phyloP scores from a whole-genome alignment of 352 stramenopile genomes.

The Phytophthora niederhauseri region DNA sequence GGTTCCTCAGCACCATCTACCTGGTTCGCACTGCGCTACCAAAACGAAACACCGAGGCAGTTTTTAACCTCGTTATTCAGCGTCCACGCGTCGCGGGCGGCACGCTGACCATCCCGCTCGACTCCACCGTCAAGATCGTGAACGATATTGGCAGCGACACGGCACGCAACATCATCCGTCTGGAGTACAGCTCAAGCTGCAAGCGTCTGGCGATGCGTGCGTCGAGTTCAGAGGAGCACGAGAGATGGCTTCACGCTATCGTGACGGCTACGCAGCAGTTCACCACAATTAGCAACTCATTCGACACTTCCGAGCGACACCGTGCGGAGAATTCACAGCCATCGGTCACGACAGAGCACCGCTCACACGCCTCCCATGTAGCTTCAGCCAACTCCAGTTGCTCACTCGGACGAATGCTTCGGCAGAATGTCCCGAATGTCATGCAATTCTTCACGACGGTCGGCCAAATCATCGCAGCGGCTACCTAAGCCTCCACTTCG shows the following conservation, averaged over 20 bases:
- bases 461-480: conserved; percentile 29
- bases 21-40: conserved; percentile 13
- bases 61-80: conserved; percentile 29
- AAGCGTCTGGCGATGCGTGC: conserved; percentile 22
- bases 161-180: conserved; percentile 23
- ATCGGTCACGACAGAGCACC: neutral
- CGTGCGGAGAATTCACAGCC: neutral
- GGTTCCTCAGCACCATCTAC: conserved; percentile 31
- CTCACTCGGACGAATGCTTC: conserved; percentile 19
- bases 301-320: neutral
- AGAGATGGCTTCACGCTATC: conserved; percentile 20
- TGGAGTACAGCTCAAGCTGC: conserved; percentile 11
- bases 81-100: conserved; percentile 28
- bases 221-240: conserved; percentile 14
- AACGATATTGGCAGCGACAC: conserved; percentile 10
- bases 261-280: neutral
- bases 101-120: conserved; percentile 26
- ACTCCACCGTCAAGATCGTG: conserved; percentile 22
- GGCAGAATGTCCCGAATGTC: conserved; percentile 16
- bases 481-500: conserved; percentile 8
- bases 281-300: too few species aligned
- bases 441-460: conserved; percentile 28
- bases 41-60: neutral
- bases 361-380: neutral
- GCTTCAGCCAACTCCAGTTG: neutral